Evolutionary conservation across 768 basidiomycete species (phyloP), one percentile per base, ranked within the genome.

Genomic region (Pleurotus eryngii): DNA sequence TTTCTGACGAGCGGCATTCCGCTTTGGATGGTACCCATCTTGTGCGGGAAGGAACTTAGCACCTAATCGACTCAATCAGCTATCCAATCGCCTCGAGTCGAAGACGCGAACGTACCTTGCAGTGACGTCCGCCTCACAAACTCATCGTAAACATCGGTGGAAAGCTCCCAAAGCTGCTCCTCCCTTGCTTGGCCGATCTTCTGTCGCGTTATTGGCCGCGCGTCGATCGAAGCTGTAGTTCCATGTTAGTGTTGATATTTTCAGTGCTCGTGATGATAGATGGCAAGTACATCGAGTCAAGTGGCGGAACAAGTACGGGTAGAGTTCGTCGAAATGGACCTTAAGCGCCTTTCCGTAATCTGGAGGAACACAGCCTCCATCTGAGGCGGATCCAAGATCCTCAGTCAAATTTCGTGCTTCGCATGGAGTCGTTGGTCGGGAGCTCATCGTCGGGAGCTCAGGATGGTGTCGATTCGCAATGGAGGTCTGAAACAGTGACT

Each of bases 21-120:
- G 80, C 66, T 90, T 91, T 4, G 88, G 89, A 67, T 91, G 89
- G 64, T 98, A 98, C 37, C 42, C 51, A 5, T 38, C 15, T 14
- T 39, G 51, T 24, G 24, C 12, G 17, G 51, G 17, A n/a, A 54
- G 51, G 26, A 6, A 54, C 5, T 9, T 17, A 8, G 20, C 20
- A 35, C 30, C 30, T 35, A 35, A 35, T 35, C 30, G 4, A 4
- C 30, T 9, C 30, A 35, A 35, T 35, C 9, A 35, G 8, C 30
- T 3, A 35, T 35, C 30, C 30, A 35, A 35, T 35, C 30, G 30
- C 30, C 30, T 35, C 30, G 8, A 35, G 30, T 11, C 0, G 30
- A 35, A 9, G 7, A 35, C 30, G 3, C 11, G 3, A 35, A 9
- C 11, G 30, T 35, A 35, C 30, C 30, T 9, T 35, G 30, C 1